Base-by-base conservation (phyloP, 441 rosid genomes). In the Biscutella laevigata region DNA sequence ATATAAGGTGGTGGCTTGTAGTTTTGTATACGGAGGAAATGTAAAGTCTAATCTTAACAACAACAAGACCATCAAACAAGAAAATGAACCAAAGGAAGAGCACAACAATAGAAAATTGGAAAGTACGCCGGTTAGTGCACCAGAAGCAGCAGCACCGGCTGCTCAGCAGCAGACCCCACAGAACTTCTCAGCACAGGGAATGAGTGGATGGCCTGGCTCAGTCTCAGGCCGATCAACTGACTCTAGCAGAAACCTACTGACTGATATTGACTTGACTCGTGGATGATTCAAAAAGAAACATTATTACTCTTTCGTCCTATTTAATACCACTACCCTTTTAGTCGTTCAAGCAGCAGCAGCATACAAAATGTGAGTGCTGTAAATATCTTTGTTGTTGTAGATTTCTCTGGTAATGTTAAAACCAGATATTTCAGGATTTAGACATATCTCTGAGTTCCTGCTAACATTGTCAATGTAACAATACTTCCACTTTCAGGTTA, bases 1-100 rank as follows among this genome's bases (percentile, higher is more conserved):
- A 21, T 77, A 46, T 19, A 64, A 92, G 97, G 92, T 88, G 69
- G 95, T 88, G 63, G 77, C 79, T 5, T 88, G 95, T 81, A 92
- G 92, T 74, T 92, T 92, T 65, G 79, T 81, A 14, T 77, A 86
- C 21, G 95, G 86, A 16, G 73, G 75, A 64, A 41, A 33, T 62
- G 53, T 85, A 13, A 92, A 81, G 74, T 57, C 43, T 7, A 58
- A 3, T 66, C 37, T 29, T 32, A 59, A 10, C 20, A 33, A 2
- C 26, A 59, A 17, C 61, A 66, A 67, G 53, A 42, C 36, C 33
- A 5, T 42, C 57, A 54, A 80, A 81, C 70, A 73, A 74, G 69
- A 86, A 67, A 66, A 74, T 60, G 20, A 76, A 65, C 49, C 73
- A 26, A 75, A 78, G 1, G 76, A 72, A 72, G 72, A 47, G 32